Conservation (phyloP, 768 basidiomycete species). For the Glaciozyma martinii region DNA sequence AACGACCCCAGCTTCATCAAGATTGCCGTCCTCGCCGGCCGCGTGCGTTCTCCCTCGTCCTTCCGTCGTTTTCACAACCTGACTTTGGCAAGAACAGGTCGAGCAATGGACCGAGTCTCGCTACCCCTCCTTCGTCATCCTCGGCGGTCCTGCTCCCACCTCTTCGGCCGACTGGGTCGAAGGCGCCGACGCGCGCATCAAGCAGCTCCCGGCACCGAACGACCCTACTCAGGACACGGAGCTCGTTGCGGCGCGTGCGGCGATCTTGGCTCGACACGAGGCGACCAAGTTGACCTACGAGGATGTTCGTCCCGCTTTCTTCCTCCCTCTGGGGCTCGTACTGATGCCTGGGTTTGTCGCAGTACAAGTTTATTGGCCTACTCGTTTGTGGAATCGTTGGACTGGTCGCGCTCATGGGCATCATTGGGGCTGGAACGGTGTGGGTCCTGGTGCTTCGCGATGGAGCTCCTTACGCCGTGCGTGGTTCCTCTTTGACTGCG, state of each 20-base stretch:
- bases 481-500: not conserved
- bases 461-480: conserved; percentile 8
- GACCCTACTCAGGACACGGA: conserved; percentile 11
- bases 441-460: conserved; percentile 18
- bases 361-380: conserved; percentile 24
- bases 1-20: conserved; percentile 79
- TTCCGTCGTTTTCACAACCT: not conserved
- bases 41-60: conserved; percentile 46
- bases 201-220: conserved; percentile 15
- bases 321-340: not conserved
- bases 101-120: conserved; percentile 89
- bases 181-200: conserved; percentile 26
- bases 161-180: conserved; percentile 17
- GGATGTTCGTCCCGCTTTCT: conserved; percentile 9
- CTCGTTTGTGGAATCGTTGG: conserved; percentile 14
- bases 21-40: conserved; percentile 72
- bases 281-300: conserved; percentile 9
- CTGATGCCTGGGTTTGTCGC: not conserved
- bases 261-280: not conserved
- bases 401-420: conserved; percentile 12
- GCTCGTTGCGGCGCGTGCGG: conserved; percentile 5
- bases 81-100: conserved; percentile 48
- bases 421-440: not conserved
- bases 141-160: conserved; percentile 14
- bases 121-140: conserved; percentile 76